Evolutionary conservation across 805 yeast species (phyloP).

Genomic region (Candida tammaniensis): DNA sequence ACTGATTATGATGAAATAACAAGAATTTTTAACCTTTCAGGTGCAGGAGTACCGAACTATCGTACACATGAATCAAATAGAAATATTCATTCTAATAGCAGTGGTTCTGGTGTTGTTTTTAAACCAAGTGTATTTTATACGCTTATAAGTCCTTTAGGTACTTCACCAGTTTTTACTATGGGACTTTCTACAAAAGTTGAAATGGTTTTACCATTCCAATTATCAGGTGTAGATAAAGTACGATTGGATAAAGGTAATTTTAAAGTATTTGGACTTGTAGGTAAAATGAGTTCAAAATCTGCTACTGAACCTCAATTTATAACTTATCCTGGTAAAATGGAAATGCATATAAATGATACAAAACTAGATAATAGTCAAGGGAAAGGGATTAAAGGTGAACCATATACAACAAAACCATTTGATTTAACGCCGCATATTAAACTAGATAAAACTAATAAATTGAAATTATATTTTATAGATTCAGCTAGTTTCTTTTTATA

Average conservation of each 20-base stretch:
- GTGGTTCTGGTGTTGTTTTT: conserved; percentile 25
- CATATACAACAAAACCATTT: conserved; percentile 81
- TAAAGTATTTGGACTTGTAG: no score
- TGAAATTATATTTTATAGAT: conserved; percentile 58
- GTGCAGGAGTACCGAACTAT: conserved; percentile 3
- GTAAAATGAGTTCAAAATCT: no score
- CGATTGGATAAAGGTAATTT: neutral
- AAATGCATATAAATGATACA: conserved; percentile 56
- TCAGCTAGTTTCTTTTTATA: conserved; percentile 48
- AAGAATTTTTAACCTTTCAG: no score
- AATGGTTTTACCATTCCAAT: conserved; percentile 42
- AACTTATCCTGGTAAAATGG: conserved; percentile 71
- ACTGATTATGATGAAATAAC: no score
- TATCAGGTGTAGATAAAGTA: conserved; percentile 3
- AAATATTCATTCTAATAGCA: conserved; percentile 2
- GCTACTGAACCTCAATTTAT: conserved; percentile 18
- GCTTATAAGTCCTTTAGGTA: conserved; percentile 45
- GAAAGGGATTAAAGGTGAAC: conserved; percentile 71
- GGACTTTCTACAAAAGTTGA: conserved; percentile 14
- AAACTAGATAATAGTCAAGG: conserved; percentile 48
- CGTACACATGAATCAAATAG: conserved; percentile 9
- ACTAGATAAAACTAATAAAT: conserved; percentile 28
- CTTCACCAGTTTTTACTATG: conserved; percentile 46
- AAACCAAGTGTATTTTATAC: conserved; percentile 55
- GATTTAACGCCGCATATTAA: conserved; percentile 53